Conservation (phyloP, 257 asterid genomes). For the Fraxinus cuspidata region DNA sequence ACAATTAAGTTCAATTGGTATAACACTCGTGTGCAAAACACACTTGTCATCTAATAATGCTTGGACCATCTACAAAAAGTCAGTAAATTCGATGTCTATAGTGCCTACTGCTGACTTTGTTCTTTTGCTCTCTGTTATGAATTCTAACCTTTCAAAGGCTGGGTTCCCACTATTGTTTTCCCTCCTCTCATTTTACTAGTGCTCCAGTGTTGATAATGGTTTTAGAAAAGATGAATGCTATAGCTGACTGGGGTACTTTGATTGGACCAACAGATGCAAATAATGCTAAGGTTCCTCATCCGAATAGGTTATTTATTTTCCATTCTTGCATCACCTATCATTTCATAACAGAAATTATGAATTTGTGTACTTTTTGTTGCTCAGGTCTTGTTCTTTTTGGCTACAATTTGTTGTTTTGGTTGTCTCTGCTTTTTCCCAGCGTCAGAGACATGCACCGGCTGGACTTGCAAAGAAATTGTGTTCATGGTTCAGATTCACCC, state of each 20-base stretch:
- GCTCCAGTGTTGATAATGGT: conserved; percentile 81
- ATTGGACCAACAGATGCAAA: conserved; percentile 83
- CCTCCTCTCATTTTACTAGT: conserved; percentile 38
- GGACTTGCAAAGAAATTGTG: conserved; percentile 64
- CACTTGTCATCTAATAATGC: background rate
- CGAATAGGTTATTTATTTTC: conserved; percentile 54
- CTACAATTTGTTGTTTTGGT: conserved; percentile 3
- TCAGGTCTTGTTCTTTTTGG: background rate
- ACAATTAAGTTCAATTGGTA: too few relatives aligned
- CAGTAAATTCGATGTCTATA: background rate
- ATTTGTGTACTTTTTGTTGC: conserved; percentile 12
- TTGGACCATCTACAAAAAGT: background rate
- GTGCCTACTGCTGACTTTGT: background rate
- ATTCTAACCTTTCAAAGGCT: background rate
- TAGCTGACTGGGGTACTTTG: conserved; percentile 82
- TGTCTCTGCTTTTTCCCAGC: conserved; percentile 39
- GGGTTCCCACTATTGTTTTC: background rate
- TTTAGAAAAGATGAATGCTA: conserved; percentile 75
- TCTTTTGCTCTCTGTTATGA: background rate
- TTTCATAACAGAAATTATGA: conserved; percentile 4
- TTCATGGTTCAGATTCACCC: conserved; percentile 86
- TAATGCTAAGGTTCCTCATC: conserved; percentile 74
- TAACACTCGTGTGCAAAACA: too few relatives aligned
- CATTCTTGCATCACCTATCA: background rate
- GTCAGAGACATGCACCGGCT: conserved; percentile 79